A percentile compares a stretch with the other conserved stretches of the same genome.
Conservation (phyloP, 73 alveolate species). For the Tetrahymena elliotti region DNA sequence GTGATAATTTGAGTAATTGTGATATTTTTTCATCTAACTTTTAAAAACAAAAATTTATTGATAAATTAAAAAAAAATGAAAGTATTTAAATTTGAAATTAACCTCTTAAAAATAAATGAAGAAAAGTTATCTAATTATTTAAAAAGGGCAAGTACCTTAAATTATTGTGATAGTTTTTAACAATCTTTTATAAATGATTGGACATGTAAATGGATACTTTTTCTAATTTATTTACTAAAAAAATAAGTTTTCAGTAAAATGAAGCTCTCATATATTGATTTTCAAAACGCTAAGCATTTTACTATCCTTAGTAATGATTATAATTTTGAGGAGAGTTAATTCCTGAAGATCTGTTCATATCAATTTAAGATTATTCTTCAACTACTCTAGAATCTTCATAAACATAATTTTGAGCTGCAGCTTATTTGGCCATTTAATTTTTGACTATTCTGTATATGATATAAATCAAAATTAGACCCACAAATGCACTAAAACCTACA, state of each 20-base stretch:
- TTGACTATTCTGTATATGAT: background rate
- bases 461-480: background rate
- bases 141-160: too few relatives aligned
- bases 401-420: background rate
- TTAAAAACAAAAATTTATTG: too few relatives aligned
- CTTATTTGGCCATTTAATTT: background rate
- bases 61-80: too few relatives aligned
- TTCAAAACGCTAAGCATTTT: background rate
- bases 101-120: too few relatives aligned
- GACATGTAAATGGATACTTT: too few relatives aligned
- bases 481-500: background rate
- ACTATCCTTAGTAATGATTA: background rate
- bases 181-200: too few relatives aligned
- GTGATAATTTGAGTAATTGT: too few relatives aligned
- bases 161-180: too few relatives aligned
- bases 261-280: background rate
- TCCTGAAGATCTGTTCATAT: background rate
- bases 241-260: background rate
- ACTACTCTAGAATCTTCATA: background rate
- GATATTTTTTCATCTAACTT: too few relatives aligned
- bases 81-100: too few relatives aligned
- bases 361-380: background rate
- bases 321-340: background rate
- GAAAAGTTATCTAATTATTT: too few relatives aligned
- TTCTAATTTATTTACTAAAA: too few relatives aligned